Evolutionary conservation across 306 rosid genomes (phyloP), one percentile per base, ranked within the genome.

Genomic region (Morella rubra): DNA sequence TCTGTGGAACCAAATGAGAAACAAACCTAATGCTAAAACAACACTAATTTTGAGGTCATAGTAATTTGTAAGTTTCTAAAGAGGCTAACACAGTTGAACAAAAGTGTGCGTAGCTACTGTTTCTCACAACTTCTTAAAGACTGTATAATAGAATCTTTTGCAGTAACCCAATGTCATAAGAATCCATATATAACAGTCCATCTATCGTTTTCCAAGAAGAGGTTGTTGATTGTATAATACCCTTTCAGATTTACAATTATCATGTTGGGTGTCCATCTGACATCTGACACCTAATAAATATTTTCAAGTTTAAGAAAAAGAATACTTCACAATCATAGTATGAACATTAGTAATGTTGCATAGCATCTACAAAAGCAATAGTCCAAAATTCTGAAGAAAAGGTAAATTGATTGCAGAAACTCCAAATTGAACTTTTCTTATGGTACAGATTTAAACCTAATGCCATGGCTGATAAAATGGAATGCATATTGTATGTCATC

Each of bases 151-250:
- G 60, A 66, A 41, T 70, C 69, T 8, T 51, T 56, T 7, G 62
- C 47, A 18, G 66, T 71, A 81, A 15, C 46, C 47, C 74, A 61
- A 61, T 27, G n/a, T 18, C 44, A 61, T 32, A 32, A 61, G n/a
- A 61, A 61, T 27, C n/a, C 67, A 60, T 60, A 47, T 7, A 42
- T 10, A 41, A 44, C 14, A 76, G 50, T 68, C 55, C 70, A 37
- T 45, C 47, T 15, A 55, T 69, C 45, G 62, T 7, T 61, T 50
- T 44, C 13, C 4, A n/a, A 11, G 32, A 27, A 1, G 0, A 24
- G 10, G 7, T n/a, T 73, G 68, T 18, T 58, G 65, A 65, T 54
- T 67, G 44, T 52, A 52, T 61, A 24, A 61, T 12, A 61, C 19
- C 67, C 67, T 61, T 24, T 27, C 41, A 60, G 18, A 19, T 45